These are phyloP conservation scores for Fusarium virguliforme DNA, from an alignment of 2,329 filamentous ascomycete genomes.

Conservation along the genomic window DNA sequence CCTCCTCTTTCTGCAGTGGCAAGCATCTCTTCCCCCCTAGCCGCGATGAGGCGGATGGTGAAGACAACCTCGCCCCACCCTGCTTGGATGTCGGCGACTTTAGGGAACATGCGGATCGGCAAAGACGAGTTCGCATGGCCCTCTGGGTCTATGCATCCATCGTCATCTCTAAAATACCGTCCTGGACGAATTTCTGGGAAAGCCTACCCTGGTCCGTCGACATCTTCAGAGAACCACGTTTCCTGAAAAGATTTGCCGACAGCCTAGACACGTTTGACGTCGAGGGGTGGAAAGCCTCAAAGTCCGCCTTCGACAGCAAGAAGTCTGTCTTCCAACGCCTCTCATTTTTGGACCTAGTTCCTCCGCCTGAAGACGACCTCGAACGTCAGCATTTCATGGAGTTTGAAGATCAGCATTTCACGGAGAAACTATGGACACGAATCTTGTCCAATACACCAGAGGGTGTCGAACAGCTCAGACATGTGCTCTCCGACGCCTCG, in stretches of 20 bases:
- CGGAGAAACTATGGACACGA: conserved; percentile 1
- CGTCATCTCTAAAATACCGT: conserved; percentile 1
- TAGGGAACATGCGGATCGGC: neutral
- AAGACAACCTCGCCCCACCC: neutral
- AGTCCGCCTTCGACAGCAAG: neutral
- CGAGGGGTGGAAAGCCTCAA: neutral
- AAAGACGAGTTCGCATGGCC: neutral
- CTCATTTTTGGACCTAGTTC: neutral
- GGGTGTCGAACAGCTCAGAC: conserved; percentile 7
- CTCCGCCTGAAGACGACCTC: neutral
- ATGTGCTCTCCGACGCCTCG: neutral
- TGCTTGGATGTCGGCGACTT: neutral
- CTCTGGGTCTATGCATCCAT: conserved; percentile 10
- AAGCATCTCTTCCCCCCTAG: neutral
- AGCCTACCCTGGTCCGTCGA: neutral
- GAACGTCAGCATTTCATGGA: conserved; percentile 2
- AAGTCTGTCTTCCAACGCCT: neutral
- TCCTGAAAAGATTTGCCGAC: neutral
- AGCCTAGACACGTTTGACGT: neutral
- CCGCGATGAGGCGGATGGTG: neutral
- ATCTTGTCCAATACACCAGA: conserved; percentile 11
- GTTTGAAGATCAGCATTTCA: neutral
- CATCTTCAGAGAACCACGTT: neutral
- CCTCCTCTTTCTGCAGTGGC: neutral
- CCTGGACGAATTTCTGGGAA: conserved; percentile 6